Percentiles rank a stretch among this genome's conserved stretches.
Evolutionary conservation across 2,329 filamentous ascomycete species (phyloP).

Genomic region (Diaporthe sp.): DNA sequence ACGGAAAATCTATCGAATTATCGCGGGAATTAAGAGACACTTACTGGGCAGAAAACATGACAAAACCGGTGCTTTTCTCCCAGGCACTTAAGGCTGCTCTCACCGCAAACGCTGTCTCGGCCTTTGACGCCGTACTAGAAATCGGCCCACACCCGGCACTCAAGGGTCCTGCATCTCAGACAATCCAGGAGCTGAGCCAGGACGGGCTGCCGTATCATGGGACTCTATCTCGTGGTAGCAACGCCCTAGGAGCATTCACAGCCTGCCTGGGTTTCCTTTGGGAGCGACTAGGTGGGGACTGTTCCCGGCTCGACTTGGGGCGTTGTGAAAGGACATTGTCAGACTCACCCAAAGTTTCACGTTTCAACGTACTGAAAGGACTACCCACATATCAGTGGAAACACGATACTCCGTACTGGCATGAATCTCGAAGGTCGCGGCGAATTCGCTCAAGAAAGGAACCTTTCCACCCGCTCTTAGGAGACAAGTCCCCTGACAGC

Average conservation of each 20-base stretch:
- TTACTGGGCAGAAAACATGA: conserved; percentile 39
- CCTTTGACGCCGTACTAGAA: conserved; percentile 39
- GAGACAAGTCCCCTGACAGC: neutral
- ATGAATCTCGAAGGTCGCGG: conserved; percentile 32
- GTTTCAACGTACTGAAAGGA: conserved; percentile 23
- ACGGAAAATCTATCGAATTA: conserved; percentile 35
- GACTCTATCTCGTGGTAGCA: conserved; percentile 35
- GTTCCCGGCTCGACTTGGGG: neutral
- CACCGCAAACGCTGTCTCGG: neutral
- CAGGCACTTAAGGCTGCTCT: conserved; percentile 32
- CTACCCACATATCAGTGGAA: conserved; percentile 34
- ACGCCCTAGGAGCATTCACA: conserved; percentile 36
- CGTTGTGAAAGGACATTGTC: neutral
- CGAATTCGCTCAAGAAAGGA: neutral
- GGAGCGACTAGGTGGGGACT: conserved; percentile 5
- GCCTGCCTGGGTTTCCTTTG: conserved; percentile 35
- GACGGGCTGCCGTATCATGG: conserved; percentile 40
- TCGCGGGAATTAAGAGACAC: neutral
- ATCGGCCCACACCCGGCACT: conserved; percentile 51
- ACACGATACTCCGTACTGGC: conserved; percentile 28
- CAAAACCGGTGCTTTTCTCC: conserved; percentile 40
- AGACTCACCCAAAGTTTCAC: neutral
- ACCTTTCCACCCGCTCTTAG: conserved; percentile 30
- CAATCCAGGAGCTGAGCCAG: conserved; percentile 32
- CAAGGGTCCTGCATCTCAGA: conserved; percentile 50